phyloP scores from a whole-genome alignment of 139 green algal genomes.

The Chlamydomonas urium region DNA sequence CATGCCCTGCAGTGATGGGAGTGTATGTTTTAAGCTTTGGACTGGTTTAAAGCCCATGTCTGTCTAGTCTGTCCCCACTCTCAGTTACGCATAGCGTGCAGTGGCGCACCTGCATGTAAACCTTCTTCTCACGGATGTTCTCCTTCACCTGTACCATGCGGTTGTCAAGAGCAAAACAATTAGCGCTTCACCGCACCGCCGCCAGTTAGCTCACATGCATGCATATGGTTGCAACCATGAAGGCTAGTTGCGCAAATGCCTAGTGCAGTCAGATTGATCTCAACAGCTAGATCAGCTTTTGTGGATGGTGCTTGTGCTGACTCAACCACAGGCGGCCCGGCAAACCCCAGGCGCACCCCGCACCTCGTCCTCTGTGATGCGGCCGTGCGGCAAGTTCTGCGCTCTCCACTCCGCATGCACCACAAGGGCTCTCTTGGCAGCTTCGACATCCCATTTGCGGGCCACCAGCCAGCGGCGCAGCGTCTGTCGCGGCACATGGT shows the following conservation, averaged over 20 bases:
- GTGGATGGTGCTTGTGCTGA: too few species aligned
- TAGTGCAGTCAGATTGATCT: too few species aligned
- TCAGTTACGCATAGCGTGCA: too few species aligned
- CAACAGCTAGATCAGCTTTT: too few species aligned
- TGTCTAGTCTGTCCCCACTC: too few species aligned
- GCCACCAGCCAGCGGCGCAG: constrained; percentile 16
- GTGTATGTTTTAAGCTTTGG: constrained; percentile 3
- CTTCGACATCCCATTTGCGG: constrained; percentile 11
- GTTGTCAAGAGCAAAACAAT: too few species aligned
- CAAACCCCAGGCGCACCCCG: too few species aligned
- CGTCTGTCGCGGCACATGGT: constrained; percentile 1
- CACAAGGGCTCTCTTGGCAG: constrained; percentile 6
- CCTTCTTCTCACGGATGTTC: constrained; percentile 14
- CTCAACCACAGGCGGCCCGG: too few species aligned
- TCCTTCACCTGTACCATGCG: constrained; percentile 26
- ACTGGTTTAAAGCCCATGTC: too few species aligned
- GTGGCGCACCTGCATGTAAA: constrained; percentile 1
- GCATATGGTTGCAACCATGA: too few species aligned
- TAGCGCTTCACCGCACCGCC: not conserved
- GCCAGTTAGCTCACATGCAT: not conserved
- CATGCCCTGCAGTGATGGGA: not conserved
- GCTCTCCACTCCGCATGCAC: constrained; percentile 20
- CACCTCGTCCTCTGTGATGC: constrained; percentile 11
- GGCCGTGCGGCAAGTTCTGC: constrained; percentile 5
- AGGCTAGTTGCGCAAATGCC: too few species aligned